Base-by-base conservation (phyloP, 2,329 filamentous ascomycete species). In the Anthostomella pinea region DNA sequence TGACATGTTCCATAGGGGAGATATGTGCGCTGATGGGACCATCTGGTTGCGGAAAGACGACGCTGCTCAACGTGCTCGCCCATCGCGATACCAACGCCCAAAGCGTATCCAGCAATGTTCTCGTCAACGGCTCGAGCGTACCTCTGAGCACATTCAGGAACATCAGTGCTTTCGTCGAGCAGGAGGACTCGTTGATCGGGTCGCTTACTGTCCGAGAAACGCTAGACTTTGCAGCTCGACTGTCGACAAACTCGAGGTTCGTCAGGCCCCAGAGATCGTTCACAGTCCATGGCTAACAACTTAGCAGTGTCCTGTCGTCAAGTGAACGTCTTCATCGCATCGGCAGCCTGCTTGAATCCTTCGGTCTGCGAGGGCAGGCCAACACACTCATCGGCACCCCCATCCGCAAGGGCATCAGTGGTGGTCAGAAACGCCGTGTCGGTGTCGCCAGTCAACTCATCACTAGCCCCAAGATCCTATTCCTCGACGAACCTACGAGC, bases 161-260 rank as follows among this genome's bases (percentile, higher is more conserved):
- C 30, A 70, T 91, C 32, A 83, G 77, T 36, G 79, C 79, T 30
- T 94, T 89, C 55, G 88, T 94, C 15, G 88, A 95, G 66, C 88
- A 95, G 60, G 87, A 94, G 48, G 88, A 95, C 67, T 83, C 86
- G 1, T 70, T 94, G 9, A 84, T 91, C 33, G 88, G 87, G 4
- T 83, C 83, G 0, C 68, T 94, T 46, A 94, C 87, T 0, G 85
- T 91, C 7, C 71, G 75, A 18, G 88, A 94, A 66, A 94, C 87
- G 0, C 65, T 95, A 42, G 67, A 80, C 45, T 94, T 94, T 59
- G 83, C 86, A 0, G 85, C 87, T 0, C 75, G 83, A 18, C 73
- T 94, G 4, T 38, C 44, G 64, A 80, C 42, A 51, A 83, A 50
- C 60, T 57, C 73, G 1, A 70, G 68, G 76, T 77, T 62, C 48